A percentile compares a stretch with the other conserved stretches of the same genome.
Evolutionary conservation across 306 rosid species (phyloP).

Genomic region (Myrica gale): DNA sequence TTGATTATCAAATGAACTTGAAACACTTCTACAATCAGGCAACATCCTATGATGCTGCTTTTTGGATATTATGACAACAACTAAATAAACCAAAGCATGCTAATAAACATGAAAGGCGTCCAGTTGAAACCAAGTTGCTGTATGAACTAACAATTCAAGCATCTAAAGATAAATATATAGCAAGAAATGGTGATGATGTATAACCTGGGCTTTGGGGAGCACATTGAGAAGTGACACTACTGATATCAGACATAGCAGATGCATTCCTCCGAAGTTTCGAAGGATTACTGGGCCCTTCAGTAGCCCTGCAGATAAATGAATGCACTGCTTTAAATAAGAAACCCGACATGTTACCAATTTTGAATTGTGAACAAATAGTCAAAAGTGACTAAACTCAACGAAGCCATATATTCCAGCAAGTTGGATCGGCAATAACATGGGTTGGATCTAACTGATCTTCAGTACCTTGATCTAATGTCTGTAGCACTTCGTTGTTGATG

Average conservation of each 20-base stretch:
- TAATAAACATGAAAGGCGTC: not conserved
- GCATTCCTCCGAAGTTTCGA: slow-evolving; percentile 55
- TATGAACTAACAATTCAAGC: not conserved
- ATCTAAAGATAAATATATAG: not conserved
- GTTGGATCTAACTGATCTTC: not conserved
- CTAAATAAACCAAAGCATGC: not conserved
- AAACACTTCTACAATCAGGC: not conserved
- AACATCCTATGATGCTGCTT: not conserved
- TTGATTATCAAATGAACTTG: not conserved
- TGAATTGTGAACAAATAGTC: not conserved
- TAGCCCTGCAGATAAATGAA: slow-evolving; percentile 28
- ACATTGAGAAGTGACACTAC: slow-evolving; percentile 54
- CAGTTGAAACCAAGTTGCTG: not conserved
- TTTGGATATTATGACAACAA: not conserved
- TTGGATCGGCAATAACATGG: not conserved
- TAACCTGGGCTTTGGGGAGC: slow-evolving; percentile 54
- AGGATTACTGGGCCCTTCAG: slow-evolving; percentile 38
- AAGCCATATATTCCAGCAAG: not conserved
- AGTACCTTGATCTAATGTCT: slow-evolving; percentile 46
- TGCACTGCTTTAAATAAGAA: not conserved
- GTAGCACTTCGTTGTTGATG: slow-evolving; percentile 36
- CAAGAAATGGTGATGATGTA: slow-evolving; percentile 19
- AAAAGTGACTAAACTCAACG: not conserved
- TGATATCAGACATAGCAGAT: slow-evolving; percentile 61
- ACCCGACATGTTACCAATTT: not conserved